Evolutionary conservation across 768 basidiomycete genomes (phyloP), one percentile per base, ranked within the genome.

Genomic region (Pisolithus sp.): DNA sequence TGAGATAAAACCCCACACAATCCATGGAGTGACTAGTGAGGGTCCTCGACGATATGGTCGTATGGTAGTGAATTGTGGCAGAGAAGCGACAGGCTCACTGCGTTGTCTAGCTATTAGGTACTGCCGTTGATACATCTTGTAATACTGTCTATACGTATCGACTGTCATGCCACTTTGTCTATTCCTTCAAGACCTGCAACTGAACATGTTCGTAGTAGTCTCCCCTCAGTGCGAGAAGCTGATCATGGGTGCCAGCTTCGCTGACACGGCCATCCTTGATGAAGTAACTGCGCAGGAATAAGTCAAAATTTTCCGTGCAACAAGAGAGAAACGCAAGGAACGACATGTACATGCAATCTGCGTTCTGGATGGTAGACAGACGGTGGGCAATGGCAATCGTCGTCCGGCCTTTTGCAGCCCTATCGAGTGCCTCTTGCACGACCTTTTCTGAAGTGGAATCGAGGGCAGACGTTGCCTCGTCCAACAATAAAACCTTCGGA

Each of bases 351-450:
- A 96, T 96, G 67, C 81, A 74, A 66, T 94, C 83, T 12, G 92
- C 91, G 59, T 91, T 89, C 68, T 95, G 91, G 57, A 96, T 94
- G 2, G 90, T 93, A 17, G 88, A 89, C 52, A 99, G 70, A 50
- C 96, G 80, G 70, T 98, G 96, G 2, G 95, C 95, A 55, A 99
- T 95, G 13, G 94, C 89, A 53, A 94, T 86, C 8, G 93, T 96
- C 7, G 94, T 95, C 52, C 95, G 80, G 38, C 93, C 94, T 71
- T 83, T 88, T 2, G 93, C 85, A 5, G 94, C 96, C 62, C 83
- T 79, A 68, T 98, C 96, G 30, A 98, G 77, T 3, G 96, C 96
- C 5, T 81, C 86, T 62, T 98, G 95, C 9, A 99, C 96, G 46
- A 98, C 86, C 68, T 89, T 91, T 70, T 96, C 94, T 20, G 88